Evolutionary conservation across 2,329 filamentous ascomycete genomes (phyloP).

Genomic region (Aureobasidium sp.): DNA sequence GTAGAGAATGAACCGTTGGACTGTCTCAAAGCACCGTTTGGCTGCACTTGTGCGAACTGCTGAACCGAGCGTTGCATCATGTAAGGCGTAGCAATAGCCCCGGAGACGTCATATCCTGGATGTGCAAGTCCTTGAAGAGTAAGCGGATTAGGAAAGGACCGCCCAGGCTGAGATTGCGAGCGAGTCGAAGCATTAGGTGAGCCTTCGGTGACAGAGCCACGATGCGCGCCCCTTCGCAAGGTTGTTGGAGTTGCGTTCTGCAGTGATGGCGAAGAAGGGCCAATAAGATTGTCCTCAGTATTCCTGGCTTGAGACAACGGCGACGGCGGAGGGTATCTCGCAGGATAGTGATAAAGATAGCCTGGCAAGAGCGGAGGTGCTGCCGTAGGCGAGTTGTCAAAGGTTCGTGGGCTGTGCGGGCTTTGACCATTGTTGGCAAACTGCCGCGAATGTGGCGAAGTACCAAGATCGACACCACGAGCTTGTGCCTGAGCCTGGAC

Average conservation of each 20-base stretch:
- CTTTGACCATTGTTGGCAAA: constrained; percentile 28
- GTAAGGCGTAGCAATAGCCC: constrained; percentile 28
- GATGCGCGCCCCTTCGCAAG: constrained; percentile 37
- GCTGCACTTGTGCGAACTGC: constrained; percentile 23
- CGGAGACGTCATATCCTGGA: constrained; percentile 35
- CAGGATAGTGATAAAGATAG: constrained; percentile 42
- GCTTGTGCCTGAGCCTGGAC: constrained; percentile 29
- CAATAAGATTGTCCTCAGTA: constrained; percentile 40
- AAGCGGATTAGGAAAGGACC: constrained; percentile 35
- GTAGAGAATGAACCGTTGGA: constrained; percentile 15
- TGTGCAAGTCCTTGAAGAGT: constrained; percentile 32
- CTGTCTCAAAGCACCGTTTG: constrained; percentile 15
- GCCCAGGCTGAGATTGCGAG: constrained; percentile 46
- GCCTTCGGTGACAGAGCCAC: constrained; percentile 39
- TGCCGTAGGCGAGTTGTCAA: constrained; percentile 29
- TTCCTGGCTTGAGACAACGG: constrained; percentile 32
- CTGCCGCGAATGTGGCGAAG: constrained; percentile 33
- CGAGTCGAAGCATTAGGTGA: constrained; percentile 33
- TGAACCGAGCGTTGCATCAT: constrained; percentile 26
- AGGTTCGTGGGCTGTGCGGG: constrained; percentile 25
- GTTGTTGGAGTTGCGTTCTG: constrained; percentile 37
- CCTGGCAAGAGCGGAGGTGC: constrained; percentile 35
- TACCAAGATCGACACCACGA: constrained; percentile 31
- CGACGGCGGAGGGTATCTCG: constrained; percentile 36
- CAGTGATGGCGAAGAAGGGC: constrained; percentile 44